Evolutionary conservation across 2,329 filamentous ascomycete genomes (phyloP), one percentile per base, ranked within the genome.

Genomic region (Massarina eburnea): DNA sequence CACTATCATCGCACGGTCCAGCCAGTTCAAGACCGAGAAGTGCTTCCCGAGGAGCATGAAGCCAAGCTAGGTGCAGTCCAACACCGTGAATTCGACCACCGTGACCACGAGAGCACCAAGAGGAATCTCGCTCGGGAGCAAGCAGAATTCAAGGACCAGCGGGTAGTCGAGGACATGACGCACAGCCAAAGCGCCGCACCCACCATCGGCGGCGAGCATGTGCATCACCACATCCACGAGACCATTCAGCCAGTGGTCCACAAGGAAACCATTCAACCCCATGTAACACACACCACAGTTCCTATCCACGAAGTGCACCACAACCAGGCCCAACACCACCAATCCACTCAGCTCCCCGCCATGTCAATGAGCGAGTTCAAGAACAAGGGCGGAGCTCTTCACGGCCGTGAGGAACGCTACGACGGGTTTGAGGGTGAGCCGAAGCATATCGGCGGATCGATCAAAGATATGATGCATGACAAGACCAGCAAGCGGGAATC

Each of bases 231-330:
- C 55, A 77, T 86, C 3, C 82, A 86, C 51, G 84, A 88, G 66
- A 83, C 80, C 22, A 80, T 89, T 38, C 84, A 89, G 64, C 86
- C 86, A 0, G 78, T 89, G 1, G 74, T 90, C 27, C 76, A 89
- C 40, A 88, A 87, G 54, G 83, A 89, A 54, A 82, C 79, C 1
- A 73, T 89, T 21, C 80, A 86, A 52, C 84, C 84, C 1, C 76
- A 81, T 14, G 79, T 89, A 3, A 76, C 88, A 1, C 87, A 90
- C 73, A 89, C 83, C 19, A 88, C 84, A 1, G 76, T 86, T 0
- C 86, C 86, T 0, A 78, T 90, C 33, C 86, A 89, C 54, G 86
- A 90, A 71, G 79, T 80, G 2, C 86, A 89, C 62, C 83, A 88
- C 58, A 82, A 85, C 40, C 75, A 80, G 12, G 76, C 85, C 1